Percentiles rank a stretch among this genome's conserved stretches.
phyloP scores from a whole-genome alignment of 257 asterid species.

The Jaltomata sinuosa region DNA sequence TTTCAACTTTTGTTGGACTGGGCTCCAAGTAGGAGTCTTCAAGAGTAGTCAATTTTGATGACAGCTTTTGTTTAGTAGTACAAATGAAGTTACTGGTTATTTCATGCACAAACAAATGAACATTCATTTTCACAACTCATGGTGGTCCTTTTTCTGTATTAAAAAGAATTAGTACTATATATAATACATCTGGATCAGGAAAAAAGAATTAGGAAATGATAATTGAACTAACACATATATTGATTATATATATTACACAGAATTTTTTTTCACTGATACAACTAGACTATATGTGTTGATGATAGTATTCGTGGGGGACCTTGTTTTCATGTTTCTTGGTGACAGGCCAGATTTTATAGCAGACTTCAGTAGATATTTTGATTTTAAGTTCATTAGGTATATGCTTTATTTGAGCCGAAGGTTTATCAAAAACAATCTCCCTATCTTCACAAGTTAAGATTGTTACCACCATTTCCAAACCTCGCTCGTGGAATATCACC shows the following conservation, averaged over 20 bases:
- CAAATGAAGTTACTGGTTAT: not conserved
- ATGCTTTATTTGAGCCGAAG: not conserved
- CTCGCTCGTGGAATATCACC: not conserved
- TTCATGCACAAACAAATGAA: not conserved
- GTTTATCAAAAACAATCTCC: no score
- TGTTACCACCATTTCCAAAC: not conserved
- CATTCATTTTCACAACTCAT: not conserved
- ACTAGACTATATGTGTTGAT: not conserved
- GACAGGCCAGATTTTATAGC: not conserved
- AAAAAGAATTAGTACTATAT: not conserved
- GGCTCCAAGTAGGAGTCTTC: not conserved
- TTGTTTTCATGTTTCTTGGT: not conserved
- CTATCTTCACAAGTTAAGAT: not conserved
- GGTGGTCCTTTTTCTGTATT: not conserved
- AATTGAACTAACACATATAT: not conserved
- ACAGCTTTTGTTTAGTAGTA: not conserved
- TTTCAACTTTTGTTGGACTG: not conserved
- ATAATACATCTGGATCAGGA: not conserved
- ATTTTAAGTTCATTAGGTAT: not conserved
- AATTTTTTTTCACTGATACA: not conserved
- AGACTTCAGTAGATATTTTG: not conserved
- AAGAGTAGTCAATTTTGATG: not conserved
- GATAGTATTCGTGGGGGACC: not conserved
- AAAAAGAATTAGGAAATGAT: not conserved
- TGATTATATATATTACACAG: not conserved